Percentiles rank a stretch among this genome's conserved stretches.
These are phyloP conservation scores for Podaxis carcinomalis DNA, from an alignment of 768 basidiomycete genomes.

Conservation along the genomic window DNA sequence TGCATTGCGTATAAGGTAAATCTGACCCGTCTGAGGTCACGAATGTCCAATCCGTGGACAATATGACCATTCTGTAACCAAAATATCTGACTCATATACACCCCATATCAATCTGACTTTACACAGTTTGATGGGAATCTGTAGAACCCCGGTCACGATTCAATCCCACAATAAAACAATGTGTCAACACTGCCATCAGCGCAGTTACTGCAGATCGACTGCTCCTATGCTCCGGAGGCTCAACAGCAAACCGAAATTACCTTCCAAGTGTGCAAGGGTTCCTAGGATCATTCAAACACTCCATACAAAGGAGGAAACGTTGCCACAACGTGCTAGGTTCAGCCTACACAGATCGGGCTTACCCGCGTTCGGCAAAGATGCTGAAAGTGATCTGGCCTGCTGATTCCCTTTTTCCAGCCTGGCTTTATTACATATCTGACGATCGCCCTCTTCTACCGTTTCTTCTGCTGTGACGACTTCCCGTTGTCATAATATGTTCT, in stretches of 20 bases:
- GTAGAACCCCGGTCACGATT: not conserved
- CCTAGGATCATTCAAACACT: constrained; percentile 23
- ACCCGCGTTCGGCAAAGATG: constrained; percentile 37
- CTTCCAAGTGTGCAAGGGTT: constrained; percentile 26
- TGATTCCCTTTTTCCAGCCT: constrained; percentile 42
- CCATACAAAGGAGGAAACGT: constrained; percentile 33
- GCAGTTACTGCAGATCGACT: not conserved
- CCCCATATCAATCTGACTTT: constrained; percentile 1
- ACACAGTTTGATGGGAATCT: constrained; percentile 1
- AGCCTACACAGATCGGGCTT: constrained; percentile 42
- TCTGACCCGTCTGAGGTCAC: constrained; percentile 3
- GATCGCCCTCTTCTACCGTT: constrained; percentile 34
- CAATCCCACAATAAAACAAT: not conserved
- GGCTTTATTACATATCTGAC: constrained; percentile 48
- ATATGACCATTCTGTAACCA: not conserved
- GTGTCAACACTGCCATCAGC: not conserved
- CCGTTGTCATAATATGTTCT: constrained; percentile 52
- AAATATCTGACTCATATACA: constrained; percentile 4
- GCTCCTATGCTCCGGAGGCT: not conserved
- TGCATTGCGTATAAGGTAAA: constrained; percentile 14
- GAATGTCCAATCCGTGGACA: not conserved
- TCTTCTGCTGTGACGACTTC: constrained; percentile 34
- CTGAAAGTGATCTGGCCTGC: constrained; percentile 38
- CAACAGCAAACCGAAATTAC: constrained; percentile 18
- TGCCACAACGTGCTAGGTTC: constrained; percentile 34